Conservation (phyloP, 257 asterid species). For the Solanum bulbocastanum region DNA sequence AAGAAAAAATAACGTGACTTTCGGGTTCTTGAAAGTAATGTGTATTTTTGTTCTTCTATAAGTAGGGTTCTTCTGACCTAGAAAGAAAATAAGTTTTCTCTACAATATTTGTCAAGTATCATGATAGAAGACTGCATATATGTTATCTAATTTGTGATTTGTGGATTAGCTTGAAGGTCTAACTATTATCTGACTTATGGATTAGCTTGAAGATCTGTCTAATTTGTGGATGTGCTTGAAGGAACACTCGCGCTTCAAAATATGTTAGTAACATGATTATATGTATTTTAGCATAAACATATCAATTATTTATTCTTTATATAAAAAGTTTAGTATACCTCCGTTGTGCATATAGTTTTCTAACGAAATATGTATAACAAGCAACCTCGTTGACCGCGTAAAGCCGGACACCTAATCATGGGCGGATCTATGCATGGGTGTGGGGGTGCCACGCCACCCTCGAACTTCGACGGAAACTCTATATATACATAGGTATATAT, state of each 20-base stretch:
- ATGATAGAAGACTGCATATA: neutral
- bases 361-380: neutral
- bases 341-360: neutral
- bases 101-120: neutral
- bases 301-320: too few relatives aligned
- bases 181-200: neutral
- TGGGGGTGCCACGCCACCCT: too few relatives aligned
- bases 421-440: too few relatives aligned
- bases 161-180: too few relatives aligned
- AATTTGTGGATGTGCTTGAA: neutral
- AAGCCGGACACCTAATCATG: neutral
- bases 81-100: too few relatives aligned
- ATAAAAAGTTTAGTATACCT: accelerated
- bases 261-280: too few relatives aligned
- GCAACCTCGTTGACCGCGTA: neutral
- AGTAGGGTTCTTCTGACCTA: neutral
- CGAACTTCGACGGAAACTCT: too few relatives aligned
- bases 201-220: neutral
- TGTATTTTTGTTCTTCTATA: neutral
- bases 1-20: too few relatives aligned
- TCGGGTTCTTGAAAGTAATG: too few relatives aligned
- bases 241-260: neutral
- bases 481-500: too few relatives aligned
- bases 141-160: too few relatives aligned
- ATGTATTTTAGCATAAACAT: too few relatives aligned